Evolutionary conservation across 345 rosid species (phyloP).

Genomic region (Schrenkiella parvula): DNA sequence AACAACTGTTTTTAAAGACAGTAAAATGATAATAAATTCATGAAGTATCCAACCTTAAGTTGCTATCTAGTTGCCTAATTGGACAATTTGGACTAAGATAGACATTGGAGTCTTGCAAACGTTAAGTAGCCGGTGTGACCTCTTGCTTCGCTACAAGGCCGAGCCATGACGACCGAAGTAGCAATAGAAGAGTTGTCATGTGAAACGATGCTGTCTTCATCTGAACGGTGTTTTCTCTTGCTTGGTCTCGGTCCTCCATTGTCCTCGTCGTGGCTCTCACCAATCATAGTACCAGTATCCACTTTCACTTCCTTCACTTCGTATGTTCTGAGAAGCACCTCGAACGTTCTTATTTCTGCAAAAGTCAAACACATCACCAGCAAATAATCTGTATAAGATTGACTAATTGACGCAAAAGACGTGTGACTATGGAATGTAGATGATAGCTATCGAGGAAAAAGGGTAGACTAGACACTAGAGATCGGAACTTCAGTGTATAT

Average conservation of each 20-base stretch:
- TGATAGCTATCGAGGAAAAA: neutral
- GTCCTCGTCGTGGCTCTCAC: constrained; percentile 34
- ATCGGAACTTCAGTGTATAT: neutral
- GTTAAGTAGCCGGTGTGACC: constrained; percentile 98
- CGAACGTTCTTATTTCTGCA: constrained; percentile 83
- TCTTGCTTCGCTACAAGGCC: constrained; percentile 72
- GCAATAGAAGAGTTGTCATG: constrained; percentile 25
- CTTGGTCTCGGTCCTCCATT: constrained; percentile 42
- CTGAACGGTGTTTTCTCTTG: constrained; percentile 68
- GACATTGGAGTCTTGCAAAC: constrained; percentile 77
- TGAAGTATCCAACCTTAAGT: neutral
- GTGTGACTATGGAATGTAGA: neutral
- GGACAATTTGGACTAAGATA: constrained; percentile 11
- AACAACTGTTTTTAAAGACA: neutral
- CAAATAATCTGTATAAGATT: neutral
- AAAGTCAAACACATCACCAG: constrained; percentile 4
- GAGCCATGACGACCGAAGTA: constrained; percentile 53
- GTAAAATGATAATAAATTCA: neutral
- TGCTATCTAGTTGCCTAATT: neutral
- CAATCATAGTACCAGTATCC: constrained; percentile 11
- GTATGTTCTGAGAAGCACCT: constrained; percentile 74
- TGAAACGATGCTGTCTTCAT: constrained; percentile 32
- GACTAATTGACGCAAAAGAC: neutral
- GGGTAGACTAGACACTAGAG: neutral
- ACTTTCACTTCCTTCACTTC: constrained; percentile 73